phyloP scores from a whole-genome alignment of 192 early-diverging fungal genomes.

The Dissophora ornata region DNA sequence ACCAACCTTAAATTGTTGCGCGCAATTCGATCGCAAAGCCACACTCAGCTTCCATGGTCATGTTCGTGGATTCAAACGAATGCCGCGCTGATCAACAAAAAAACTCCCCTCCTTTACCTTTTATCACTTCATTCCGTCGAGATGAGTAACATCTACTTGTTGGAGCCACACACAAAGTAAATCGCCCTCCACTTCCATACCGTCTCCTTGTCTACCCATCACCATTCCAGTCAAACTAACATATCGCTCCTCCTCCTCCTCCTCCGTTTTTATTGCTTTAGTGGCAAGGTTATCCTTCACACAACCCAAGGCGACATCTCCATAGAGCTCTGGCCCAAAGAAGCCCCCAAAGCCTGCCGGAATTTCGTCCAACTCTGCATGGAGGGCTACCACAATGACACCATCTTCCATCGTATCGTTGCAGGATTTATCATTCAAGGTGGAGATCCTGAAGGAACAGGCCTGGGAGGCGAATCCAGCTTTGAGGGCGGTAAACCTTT shows the following conservation, averaged over 20 bases:
- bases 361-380: constrained; percentile 95
- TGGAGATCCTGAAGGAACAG: constrained; percentile 93
- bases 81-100: too few species aligned
- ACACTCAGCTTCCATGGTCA: too few species aligned
- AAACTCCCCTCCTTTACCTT: too few species aligned
- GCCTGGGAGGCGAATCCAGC: constrained; percentile 88
- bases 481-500: constrained; percentile 79
- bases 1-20: too few species aligned
- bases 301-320: constrained; percentile 89
- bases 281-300: constrained; percentile 83
- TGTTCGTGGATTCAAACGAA: too few species aligned
- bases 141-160: constrained; percentile 66
- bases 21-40: too few species aligned
- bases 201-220: not conserved
- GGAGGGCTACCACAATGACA: constrained; percentile 90
- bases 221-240: not conserved
- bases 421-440: constrained; percentile 94
- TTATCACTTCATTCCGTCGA: not conserved
- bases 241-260: not conserved
- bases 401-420: constrained; percentile 91
- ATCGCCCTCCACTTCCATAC: not conserved
- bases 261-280: too few species aligned
- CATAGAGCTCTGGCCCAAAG: constrained; percentile 96
- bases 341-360: constrained; percentile 89
- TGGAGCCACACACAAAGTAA: constrained; percentile 69